Conservation (phyloP, 345 rosid species). For the Heritiera fomes region DNA sequence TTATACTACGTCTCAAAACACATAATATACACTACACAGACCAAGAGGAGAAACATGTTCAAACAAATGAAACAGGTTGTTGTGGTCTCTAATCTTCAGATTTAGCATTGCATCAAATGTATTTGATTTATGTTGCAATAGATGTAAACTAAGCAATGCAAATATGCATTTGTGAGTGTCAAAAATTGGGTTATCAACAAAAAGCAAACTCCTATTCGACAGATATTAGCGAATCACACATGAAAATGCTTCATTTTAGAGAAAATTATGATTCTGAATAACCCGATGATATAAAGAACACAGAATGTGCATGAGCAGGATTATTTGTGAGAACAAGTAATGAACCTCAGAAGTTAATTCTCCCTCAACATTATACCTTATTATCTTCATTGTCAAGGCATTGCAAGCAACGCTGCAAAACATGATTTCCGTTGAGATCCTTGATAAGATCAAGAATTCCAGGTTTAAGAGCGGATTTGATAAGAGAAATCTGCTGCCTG, state of each 20-base stretch:
- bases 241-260: background rate
- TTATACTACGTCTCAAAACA: background rate
- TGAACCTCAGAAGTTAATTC: constrained; percentile 2
- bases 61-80: background rate
- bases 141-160: background rate
- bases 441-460: constrained; percentile 62
- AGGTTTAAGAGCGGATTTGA: constrained; percentile 52
- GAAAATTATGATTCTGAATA: background rate
- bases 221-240: background rate
- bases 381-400: constrained; percentile 53
- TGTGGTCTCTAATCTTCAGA: background rate
- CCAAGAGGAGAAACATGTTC: background rate
- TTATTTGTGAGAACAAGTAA: background rate
- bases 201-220: background rate
- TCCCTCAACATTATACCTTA: constrained; percentile 40
- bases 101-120: background rate
- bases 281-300: background rate
- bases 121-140: background rate
- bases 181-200: background rate
- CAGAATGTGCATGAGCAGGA: background rate
- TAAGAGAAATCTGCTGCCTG: constrained; percentile 52
- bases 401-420: constrained; percentile 69
- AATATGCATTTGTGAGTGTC: background rate
- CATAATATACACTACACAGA: background rate
- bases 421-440: constrained; percentile 84